phyloP scores from a whole-genome alignment of 768 basidiomycete genomes.

The Amylocystis lapponica region DNA sequence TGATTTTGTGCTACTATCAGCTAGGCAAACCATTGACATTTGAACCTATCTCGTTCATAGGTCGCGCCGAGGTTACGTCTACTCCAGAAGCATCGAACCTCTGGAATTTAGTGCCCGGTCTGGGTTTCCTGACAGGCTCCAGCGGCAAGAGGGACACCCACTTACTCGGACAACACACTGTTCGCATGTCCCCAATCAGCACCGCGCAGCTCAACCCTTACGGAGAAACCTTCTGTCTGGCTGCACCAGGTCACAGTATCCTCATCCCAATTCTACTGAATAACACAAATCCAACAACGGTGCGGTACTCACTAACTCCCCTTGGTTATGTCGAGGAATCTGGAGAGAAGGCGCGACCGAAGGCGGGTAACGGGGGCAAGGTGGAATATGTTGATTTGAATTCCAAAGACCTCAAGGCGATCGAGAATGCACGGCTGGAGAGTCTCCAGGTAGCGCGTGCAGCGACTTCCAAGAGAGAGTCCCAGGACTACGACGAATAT shows the following conservation, averaged over 20 bases:
- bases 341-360: constrained; percentile 15
- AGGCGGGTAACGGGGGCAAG: constrained; percentile 32
- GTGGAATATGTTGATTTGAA: constrained; percentile 51
- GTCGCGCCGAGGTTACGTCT: constrained; percentile 9
- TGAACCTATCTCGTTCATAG: constrained; percentile 19
- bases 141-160: constrained; percentile 45
- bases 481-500: constrained; percentile 60
- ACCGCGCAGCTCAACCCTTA: constrained; percentile 87
- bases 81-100: constrained; percentile 34
- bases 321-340: constrained; percentile 44
- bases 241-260: constrained; percentile 44
- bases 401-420: constrained; percentile 59
- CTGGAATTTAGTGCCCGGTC: constrained; percentile 42
- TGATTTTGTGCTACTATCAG: neutral
- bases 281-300: constrained; percentile 69
- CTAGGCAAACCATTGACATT: no score
- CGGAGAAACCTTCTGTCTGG: constrained; percentile 66
- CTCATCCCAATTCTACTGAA: constrained; percentile 85
- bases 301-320: constrained; percentile 71
- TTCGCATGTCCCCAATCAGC: constrained; percentile 89
- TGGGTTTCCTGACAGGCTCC: constrained; percentile 44
- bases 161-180: constrained; percentile 82
- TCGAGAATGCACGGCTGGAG: constrained; percentile 56
- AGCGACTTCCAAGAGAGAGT: constrained; percentile 25
- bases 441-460: constrained; percentile 41